Conservation (phyloP, 768 basidiomycete species). For the Hortiboletus flavorubellus region DNA sequence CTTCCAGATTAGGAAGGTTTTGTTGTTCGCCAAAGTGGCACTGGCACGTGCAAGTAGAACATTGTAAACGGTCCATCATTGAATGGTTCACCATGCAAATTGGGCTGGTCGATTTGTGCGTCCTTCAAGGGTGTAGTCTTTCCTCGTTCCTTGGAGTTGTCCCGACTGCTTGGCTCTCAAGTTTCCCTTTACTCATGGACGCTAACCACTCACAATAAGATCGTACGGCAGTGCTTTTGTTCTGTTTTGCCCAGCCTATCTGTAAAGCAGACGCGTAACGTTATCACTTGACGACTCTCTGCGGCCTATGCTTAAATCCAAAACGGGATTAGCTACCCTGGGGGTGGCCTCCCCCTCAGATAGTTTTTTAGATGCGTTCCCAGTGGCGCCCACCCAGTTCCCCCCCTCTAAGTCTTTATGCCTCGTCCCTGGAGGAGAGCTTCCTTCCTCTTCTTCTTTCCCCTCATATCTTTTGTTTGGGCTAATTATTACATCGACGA, state of each 20-base stretch:
- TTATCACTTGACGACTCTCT: too few relatives aligned
- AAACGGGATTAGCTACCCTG: too few relatives aligned
- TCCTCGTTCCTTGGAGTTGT: background rate
- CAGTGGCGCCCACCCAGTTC: too few relatives aligned
- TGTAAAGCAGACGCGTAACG: too few relatives aligned
- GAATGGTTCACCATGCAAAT: too few relatives aligned
- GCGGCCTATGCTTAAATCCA: too few relatives aligned
- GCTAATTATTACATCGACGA: conserved; percentile 27
- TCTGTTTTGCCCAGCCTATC: too few relatives aligned
- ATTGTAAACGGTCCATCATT: too few relatives aligned
- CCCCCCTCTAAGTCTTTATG: background rate
- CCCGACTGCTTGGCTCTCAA: background rate
- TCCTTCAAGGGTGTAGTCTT: background rate
- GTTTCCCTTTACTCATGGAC: background rate
- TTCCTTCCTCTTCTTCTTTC: background rate
- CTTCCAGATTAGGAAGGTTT: background rate
- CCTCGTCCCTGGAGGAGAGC: background rate
- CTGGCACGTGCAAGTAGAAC: background rate
- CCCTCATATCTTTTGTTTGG: conserved; percentile 1
- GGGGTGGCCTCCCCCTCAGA: too few relatives aligned
- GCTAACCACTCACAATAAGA: background rate
- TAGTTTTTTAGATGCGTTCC: too few relatives aligned
- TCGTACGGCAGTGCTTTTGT: background rate
- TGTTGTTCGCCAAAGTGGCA: background rate
- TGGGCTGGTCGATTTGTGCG: too few relatives aligned